phyloP scores from a whole-genome alignment of 192 early-diverging fungal genomes.

The Entomortierella chlamydospora region DNA sequence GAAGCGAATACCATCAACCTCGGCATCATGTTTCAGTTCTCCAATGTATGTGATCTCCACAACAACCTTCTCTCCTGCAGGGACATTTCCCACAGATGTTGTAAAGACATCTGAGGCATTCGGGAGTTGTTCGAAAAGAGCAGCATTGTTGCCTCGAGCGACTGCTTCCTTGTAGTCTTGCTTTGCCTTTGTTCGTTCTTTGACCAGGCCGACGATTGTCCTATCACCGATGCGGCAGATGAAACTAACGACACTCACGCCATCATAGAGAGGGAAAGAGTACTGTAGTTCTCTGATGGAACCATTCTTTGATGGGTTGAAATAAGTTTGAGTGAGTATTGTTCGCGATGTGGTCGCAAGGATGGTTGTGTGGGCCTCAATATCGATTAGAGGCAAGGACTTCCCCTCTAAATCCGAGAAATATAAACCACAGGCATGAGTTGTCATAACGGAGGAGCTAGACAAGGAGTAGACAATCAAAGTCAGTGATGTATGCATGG shows the following conservation, averaged over 20 bases:
- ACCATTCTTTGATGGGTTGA: slow-evolving; percentile 11
- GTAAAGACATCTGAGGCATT: slow-evolving; percentile 58
- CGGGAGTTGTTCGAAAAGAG: slow-evolving; percentile 15
- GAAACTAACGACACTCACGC: slow-evolving; percentile 28
- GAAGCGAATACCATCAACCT: slow-evolving; percentile 59
- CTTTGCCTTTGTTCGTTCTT: slow-evolving; percentile 22
- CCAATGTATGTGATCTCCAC: slow-evolving; percentile 60
- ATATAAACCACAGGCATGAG: background rate
- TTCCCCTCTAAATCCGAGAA: background rate
- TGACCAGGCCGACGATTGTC: slow-evolving; percentile 25
- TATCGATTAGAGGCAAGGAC: slow-evolving; percentile 22
- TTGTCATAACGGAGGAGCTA: too few species aligned
- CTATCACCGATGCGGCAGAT: slow-evolving; percentile 21
- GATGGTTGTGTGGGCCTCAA: slow-evolving; percentile 25
- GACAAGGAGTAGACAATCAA: too few species aligned
- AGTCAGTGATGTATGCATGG: too few species aligned
- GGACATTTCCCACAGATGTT: slow-evolving; percentile 60
- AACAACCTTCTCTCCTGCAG: slow-evolving; percentile 30
- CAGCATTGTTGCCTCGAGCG: slow-evolving; percentile 12
- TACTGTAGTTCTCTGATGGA: slow-evolving; percentile 16
- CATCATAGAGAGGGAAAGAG: slow-evolving; percentile 33
- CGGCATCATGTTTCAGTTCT: slow-evolving; percentile 61
- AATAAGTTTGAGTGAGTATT: slow-evolving; percentile 17
- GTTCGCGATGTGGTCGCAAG: slow-evolving; percentile 13
- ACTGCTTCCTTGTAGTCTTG: slow-evolving; percentile 16